Conservation (phyloP, 2,329 filamentous ascomycete genomes). For the Rhynchosporium secalis region DNA sequence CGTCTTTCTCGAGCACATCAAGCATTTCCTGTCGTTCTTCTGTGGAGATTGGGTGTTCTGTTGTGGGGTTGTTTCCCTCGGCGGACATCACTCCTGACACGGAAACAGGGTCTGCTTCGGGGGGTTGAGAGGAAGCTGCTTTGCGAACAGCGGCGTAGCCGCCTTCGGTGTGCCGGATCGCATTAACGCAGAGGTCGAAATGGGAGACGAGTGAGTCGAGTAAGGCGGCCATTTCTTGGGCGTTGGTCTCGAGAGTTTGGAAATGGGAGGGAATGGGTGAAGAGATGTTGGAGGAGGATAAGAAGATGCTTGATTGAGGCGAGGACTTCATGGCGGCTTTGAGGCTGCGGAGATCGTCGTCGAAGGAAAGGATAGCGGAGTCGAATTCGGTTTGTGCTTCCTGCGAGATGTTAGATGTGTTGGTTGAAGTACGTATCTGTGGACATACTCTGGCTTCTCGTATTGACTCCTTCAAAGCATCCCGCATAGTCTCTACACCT, state of each 20-base stretch:
- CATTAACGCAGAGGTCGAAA: conserved; percentile 90
- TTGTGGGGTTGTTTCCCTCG: conserved; percentile 55
- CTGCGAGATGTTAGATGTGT: conserved; percentile 41
- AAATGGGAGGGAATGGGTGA: conserved; percentile 49
- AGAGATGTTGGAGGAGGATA: conserved; percentile 25
- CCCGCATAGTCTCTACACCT: conserved; percentile 64
- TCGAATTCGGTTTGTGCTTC: conserved; percentile 72
- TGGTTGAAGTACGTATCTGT: not conserved
- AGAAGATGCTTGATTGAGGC: conserved; percentile 38
- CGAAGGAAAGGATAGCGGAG: conserved; percentile 65
- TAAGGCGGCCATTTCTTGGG: conserved; percentile 77
- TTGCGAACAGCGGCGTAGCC: conserved; percentile 69
- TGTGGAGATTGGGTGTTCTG: conserved; percentile 66
- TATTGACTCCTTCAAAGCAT: conserved; percentile 69
- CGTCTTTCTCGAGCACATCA: conserved; percentile 72
- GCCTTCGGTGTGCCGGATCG: conserved; percentile 86
- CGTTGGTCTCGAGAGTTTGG: conserved; percentile 52
- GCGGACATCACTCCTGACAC: conserved; percentile 64
- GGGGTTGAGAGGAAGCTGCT: conserved; percentile 61
- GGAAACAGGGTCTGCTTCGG: conserved; percentile 53
- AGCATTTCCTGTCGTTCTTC: conserved; percentile 83
- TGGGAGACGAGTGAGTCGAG: conserved; percentile 81
- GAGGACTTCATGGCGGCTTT: conserved; percentile 46
- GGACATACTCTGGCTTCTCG: conserved; percentile 63
- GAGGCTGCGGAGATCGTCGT: conserved; percentile 68